Base-by-base conservation (phyloP, 345 rosid species). In the Eucalyptus marginata region DNA sequence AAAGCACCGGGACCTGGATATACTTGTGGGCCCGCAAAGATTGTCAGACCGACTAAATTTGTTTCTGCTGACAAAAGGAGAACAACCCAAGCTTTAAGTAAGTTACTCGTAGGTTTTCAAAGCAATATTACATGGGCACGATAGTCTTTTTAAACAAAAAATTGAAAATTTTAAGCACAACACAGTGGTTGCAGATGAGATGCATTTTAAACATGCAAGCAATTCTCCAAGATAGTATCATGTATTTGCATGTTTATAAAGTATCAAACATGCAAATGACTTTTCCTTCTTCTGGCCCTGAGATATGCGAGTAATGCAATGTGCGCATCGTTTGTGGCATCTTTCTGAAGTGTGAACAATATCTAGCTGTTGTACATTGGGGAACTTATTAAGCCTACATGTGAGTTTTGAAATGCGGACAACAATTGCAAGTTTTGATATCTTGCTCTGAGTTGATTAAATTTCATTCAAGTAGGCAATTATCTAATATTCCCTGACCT, bases 1-100 rank as follows among this genome's bases (percentile, higher is more conserved):
- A 88, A 64, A 49, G 94, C 94, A 86, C 98, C 98, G 9, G 95
- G 95, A 43, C 98, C 94, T 59, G 94, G 94, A 71, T 93, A 94
- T 80, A 90, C 93, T 27, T 94, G 95, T 79, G 92, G 91, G 4
- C 93, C 90, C 2, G 94, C 90, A 25, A 93, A 92, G 79, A 71
- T 90, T 87, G 94, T 92, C 47, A 89, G 29, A 44, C 86, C 95
- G 2, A 92, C 91, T 40, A 89, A 40, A 64, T 93, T 92, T 71
- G 50, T 91, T 31, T 16, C 92, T n/a, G 22, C 92, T n/a, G 95
- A 93, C 90, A 91, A 92, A 89, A 92, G 95, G 88, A 92, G 95
- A 89, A 90, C 89, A 29, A 93, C 95, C 54, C 92, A 90, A 89
- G 95, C 95, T 92, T 44, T 90, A 87, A 92, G 95, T 92, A 92